Evolutionary conservation across 2,329 filamentous ascomycete genomes (phyloP).

Genomic region (Malbranchea zuffiana): DNA sequence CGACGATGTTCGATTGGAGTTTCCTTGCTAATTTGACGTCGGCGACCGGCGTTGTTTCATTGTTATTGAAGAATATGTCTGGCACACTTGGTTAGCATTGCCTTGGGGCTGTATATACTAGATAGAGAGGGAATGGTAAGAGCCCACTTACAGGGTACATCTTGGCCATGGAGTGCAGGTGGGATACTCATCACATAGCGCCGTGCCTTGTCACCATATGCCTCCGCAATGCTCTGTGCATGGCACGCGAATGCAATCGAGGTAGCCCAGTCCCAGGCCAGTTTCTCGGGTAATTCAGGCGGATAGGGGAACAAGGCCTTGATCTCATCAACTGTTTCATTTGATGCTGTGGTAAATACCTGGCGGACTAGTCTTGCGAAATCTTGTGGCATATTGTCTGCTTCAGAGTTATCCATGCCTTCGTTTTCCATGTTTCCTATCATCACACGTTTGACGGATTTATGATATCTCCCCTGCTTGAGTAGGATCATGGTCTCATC

Average conservation of each 20-base stretch:
- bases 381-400: slow-evolving; percentile 8
- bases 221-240: slow-evolving; percentile 9
- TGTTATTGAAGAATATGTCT: slow-evolving; percentile 9
- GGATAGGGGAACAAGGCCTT: slow-evolving; percentile 11
- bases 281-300: slow-evolving; percentile 7
- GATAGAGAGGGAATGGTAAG: not conserved
- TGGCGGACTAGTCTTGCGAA: slow-evolving; percentile 13
- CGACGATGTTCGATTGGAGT: slow-evolving; percentile 9
- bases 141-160: slow-evolving; percentile 11
- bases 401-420: not conserved
- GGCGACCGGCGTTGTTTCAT: slow-evolving; percentile 8
- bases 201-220: slow-evolving; percentile 6
- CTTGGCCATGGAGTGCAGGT: slow-evolving; percentile 11
- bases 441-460: slow-evolving; percentile 4
- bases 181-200: slow-evolving; percentile 13
- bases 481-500: slow-evolving; percentile 3
- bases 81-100: not conserved
- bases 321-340: slow-evolving; percentile 9
- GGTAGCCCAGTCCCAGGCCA: slow-evolving; percentile 13
- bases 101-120: not conserved
- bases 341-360: slow-evolving; percentile 5
- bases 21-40: slow-evolving; percentile 6
- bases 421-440: slow-evolving; percentile 11
- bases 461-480: slow-evolving; percentile 5
- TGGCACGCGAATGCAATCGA: slow-evolving; percentile 13